Base-by-base conservation (phyloP, 768 basidiomycete species). In the Candolleomyces eurysporus region DNA sequence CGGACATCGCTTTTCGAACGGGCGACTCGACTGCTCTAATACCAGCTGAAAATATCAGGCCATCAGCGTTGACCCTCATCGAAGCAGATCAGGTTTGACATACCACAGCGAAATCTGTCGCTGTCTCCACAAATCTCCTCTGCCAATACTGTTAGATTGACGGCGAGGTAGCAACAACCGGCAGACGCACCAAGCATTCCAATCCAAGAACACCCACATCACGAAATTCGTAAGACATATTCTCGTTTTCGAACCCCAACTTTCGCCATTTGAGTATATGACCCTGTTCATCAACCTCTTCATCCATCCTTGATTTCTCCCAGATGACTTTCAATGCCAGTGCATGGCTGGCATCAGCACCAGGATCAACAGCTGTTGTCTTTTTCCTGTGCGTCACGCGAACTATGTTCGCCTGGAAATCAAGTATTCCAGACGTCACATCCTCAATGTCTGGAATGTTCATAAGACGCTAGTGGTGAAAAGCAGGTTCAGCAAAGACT, bases 351-450 rank as follows among this genome's bases (percentile, higher is more conserved):
- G 81, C 79, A 59, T 91, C 87, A 46, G 72, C 71, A 31, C 87
- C 84, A 3, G 88, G 84, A 66, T 92, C 88, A 17, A 95, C 90
- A 22, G 84, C 72, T 3, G 90, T 90, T 16, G 82, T 90, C 75
- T 93, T 94, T 77, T 89, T 91, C 59, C 89, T 84, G 71, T 91
- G 90, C 14, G 84, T 86, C 31, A 92, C 84, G 43, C 91, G 86
- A 58, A 91, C 79, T 61, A 94, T 84, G 72, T 92, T 93, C 30
- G 90, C 87, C 76, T 95, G 93, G 72, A 94, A 95, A 69, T 94
- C 90, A 59, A 94, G 80, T 51, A 95, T 89, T 61, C 87, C 89
- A 0, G 92, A 94, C 7, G 89, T 86, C 58, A 94, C 76, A 68
- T 94, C 92, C 64, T 92, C 91, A 53, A 87, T 84, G 31, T 86